Evolutionary conservation across 768 basidiomycete species (phyloP).

Genomic region (Lactarius indigo): DNA sequence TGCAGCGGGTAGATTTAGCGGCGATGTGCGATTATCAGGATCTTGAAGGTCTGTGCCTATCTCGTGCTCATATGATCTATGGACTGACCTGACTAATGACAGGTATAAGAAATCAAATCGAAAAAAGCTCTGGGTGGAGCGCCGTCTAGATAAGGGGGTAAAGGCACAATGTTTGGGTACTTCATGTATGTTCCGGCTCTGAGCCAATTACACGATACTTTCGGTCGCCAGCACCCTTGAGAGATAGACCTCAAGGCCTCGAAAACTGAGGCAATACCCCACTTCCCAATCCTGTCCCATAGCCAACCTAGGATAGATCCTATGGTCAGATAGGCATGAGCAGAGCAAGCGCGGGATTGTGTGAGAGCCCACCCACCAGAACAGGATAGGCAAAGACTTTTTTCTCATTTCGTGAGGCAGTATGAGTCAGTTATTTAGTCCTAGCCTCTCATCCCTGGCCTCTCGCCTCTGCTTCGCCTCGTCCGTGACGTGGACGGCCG

Average conservation of each 20-base stretch:
- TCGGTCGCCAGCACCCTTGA: background rate
- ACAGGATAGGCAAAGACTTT: background rate
- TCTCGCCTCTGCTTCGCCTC: constrained; percentile 36
- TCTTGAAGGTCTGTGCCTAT: constrained; percentile 49
- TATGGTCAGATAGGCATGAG: background rate
- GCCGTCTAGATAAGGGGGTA: background rate
- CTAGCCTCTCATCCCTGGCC: constrained; percentile 36
- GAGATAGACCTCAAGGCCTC: background rate
- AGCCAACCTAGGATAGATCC: too few relatives aligned
- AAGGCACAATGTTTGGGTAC: background rate
- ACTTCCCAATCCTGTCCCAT: too few relatives aligned
- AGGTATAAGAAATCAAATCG: constrained; percentile 10
- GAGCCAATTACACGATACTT: background rate
- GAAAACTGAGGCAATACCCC: too few relatives aligned
- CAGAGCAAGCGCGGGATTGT: background rate
- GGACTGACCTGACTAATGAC: background rate
- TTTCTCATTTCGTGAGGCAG: background rate
- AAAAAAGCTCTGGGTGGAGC: background rate
- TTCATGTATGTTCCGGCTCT: background rate
- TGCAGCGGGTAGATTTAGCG: constrained; percentile 76
- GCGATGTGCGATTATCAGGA: constrained; percentile 68
- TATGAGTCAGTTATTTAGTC: constrained; percentile 18
- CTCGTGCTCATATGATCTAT: background rate
- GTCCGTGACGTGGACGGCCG: constrained; percentile 28
- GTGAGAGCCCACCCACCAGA: background rate